Percentiles rank a stretch among this genome's conserved stretches.
These are phyloP conservation scores for Agapanthus africanus DNA, from an alignment of 106 monocot species.

Conservation along the genomic window DNA sequence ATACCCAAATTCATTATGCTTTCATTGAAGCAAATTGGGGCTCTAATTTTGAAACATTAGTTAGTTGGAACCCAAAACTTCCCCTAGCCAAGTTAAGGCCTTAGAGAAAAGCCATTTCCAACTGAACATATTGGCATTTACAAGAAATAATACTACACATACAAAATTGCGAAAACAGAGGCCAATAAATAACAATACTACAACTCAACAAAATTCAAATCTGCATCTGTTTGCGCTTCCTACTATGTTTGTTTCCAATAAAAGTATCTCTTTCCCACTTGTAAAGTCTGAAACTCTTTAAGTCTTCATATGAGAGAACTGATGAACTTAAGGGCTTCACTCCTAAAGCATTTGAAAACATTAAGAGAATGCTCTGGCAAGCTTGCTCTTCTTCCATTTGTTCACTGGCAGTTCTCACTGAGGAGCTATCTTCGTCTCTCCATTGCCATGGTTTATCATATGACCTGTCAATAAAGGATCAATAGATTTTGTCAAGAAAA, in stretches of 20 bases:
- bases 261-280: slow-evolving; percentile 36
- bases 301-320: slow-evolving; percentile 27
- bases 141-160: not conserved
- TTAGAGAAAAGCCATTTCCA: too few species aligned
- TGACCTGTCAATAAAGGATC: not conserved
- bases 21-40: too few species aligned
- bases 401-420: not conserved
- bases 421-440: not conserved
- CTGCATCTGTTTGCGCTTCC: not conserved
- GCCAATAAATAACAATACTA: not conserved
- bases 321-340: not conserved
- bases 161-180: not conserved
- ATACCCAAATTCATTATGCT: too few species aligned
- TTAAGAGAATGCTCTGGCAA: not conserved
- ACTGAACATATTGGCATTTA: not conserved
- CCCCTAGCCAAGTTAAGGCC: too few species aligned
- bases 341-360: not conserved
- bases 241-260: not conserved
- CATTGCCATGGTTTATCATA: not conserved
- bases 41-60: too few species aligned
- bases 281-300: slow-evolving; percentile 32
- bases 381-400: not conserved
- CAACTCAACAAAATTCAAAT: not conserved
- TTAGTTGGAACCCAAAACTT: too few species aligned
- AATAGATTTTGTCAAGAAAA: too few species aligned